Percentiles rank a stretch among this genome's conserved stretches.
Conservation (phyloP, 2,329 filamentous ascomycete species). For the Hypoxylon sp. region DNA sequence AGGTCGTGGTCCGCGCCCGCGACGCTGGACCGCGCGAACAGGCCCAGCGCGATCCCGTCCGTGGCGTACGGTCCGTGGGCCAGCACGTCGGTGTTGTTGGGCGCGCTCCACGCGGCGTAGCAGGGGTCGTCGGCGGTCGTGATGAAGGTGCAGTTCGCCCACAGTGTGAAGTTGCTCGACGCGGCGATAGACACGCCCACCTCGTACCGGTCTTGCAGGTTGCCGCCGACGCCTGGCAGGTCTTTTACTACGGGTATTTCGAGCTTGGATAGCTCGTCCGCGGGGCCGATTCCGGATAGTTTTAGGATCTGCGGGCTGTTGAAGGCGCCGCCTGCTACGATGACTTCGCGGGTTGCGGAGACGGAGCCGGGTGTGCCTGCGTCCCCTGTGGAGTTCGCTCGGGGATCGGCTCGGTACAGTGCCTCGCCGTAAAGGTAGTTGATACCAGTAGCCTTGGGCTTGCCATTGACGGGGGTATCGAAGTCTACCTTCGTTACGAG, state of each 20-base stretch:
- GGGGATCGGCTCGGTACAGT: constrained; percentile 61
- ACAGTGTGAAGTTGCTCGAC: constrained; percentile 54
- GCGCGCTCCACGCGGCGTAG: constrained; percentile 45
- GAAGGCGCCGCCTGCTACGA: constrained; percentile 64
- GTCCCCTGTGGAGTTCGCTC: constrained; percentile 31
- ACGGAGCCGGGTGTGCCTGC: constrained; percentile 51
- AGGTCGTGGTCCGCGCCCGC: constrained; percentile 51
- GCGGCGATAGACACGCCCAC: constrained; percentile 60
- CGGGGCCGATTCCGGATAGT: constrained; percentile 61
- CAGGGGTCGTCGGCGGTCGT: constrained; percentile 53
- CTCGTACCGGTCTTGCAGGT: constrained; percentile 68
- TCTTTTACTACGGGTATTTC: constrained; percentile 60
- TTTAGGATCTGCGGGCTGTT: constrained; percentile 66
- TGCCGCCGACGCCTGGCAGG: constrained; percentile 68
- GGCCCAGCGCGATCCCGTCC: constrained; percentile 52
- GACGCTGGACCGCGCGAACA: constrained; percentile 48
- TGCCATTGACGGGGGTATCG: constrained; percentile 50
- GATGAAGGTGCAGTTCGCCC: constrained; percentile 53
- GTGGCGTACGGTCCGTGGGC: constrained; percentile 52
- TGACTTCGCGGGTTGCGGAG: constrained; percentile 60
- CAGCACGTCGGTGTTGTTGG: constrained; percentile 28
- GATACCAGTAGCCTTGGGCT: constrained; percentile 61
- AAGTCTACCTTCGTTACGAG: constrained; percentile 61
- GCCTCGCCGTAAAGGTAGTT: constrained; percentile 61
- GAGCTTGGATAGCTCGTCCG: constrained; percentile 53